Evolutionary conservation across 139 green algal species (phyloP).

Genomic region (Tetradesmus lagerheimii): DNA sequence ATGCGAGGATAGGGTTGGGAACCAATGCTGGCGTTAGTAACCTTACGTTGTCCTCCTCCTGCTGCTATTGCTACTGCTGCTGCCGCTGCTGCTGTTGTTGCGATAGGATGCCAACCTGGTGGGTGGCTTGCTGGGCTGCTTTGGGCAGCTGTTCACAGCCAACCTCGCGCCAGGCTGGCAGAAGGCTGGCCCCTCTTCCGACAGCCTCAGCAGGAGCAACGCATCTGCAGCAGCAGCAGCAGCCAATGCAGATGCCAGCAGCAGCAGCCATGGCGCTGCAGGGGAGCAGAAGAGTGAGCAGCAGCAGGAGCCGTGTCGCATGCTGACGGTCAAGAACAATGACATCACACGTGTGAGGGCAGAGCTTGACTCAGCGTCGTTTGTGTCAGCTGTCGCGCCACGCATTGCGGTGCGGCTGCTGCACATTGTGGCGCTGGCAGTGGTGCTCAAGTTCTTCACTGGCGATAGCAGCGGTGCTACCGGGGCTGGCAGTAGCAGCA

Average conservation of each 20-base stretch:
- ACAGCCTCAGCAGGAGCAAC: conserved; percentile 24
- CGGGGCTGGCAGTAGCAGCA: not conserved
- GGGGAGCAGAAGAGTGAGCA: not conserved
- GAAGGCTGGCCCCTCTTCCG: not conserved
- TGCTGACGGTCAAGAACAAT: conserved; percentile 76
- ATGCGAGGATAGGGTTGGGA: no score
- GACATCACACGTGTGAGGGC: conserved; percentile 75
- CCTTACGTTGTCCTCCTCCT: not conserved
- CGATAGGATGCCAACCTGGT: conserved; percentile 55
- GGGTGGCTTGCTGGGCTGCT: conserved; percentile 68
- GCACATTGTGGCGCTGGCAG: conserved; percentile 65
- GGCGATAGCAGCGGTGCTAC: no score
- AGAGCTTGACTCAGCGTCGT: conserved; percentile 73
- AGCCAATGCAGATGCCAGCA: no score
- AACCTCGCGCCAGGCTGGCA: conserved; percentile 8
- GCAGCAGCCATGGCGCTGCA: not conserved
- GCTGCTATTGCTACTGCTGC: not conserved
- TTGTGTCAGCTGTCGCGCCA: conserved; percentile 68
- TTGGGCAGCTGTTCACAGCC: conserved; percentile 72
- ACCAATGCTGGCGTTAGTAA: no score
- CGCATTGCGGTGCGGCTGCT: conserved; percentile 69
- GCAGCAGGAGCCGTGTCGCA: not conserved
- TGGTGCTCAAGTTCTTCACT: conserved; percentile 63
- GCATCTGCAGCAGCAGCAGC: not conserved
- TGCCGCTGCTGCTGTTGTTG: not conserved